These are phyloP conservation scores for Rhizoctonia solani DNA, from an alignment of 1,284 basidiomycete genomes.

Conservation along the genomic window DNA sequence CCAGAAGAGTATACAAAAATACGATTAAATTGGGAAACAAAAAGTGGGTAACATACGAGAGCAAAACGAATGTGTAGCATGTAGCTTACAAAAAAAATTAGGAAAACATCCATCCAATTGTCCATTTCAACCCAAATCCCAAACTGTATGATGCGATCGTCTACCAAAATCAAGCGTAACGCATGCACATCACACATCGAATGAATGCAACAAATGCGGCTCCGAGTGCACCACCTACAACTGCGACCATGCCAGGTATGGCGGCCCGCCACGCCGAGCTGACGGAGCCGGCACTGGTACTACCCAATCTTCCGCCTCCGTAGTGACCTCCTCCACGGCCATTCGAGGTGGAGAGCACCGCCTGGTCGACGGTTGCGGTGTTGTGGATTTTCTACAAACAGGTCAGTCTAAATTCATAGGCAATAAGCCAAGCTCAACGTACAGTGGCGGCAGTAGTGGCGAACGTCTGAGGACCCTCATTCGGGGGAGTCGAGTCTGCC, in stretches of 20 bases:
- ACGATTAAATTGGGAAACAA: background rate
- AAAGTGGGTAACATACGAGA: constrained; percentile 2
- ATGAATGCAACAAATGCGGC: constrained; percentile 25
- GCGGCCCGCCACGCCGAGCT: constrained; percentile 16
- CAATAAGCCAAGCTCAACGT: constrained; percentile 41
- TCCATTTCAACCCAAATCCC: too few relatives aligned
- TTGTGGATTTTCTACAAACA: constrained; percentile 35
- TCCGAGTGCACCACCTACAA: constrained; percentile 23
- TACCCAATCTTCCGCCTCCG: constrained; percentile 33
- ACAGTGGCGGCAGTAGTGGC: constrained; percentile 54
- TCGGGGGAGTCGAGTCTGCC: constrained; percentile 47
- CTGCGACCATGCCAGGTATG: constrained; percentile 3
- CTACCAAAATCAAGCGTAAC: background rate
- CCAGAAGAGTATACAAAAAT: background rate
- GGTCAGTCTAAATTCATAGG: constrained; percentile 35
- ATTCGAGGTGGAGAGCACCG: constrained; percentile 47
- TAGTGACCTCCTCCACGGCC: constrained; percentile 43
- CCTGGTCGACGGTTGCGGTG: constrained; percentile 44
- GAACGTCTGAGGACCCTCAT: constrained; percentile 32
- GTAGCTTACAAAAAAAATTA: background rate
- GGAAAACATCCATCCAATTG: background rate
- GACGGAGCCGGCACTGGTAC: constrained; percentile 26
- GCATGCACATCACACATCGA: constrained; percentile 1
- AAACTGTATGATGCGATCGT: constrained; percentile 2
- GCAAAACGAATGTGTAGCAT: constrained; percentile 15